A percentile compares a stretch with the other conserved stretches of the same genome.
These are phyloP conservation scores for Effrenium voratum DNA, from an alignment of 73 alveolate species.

Conservation along the genomic window DNA sequence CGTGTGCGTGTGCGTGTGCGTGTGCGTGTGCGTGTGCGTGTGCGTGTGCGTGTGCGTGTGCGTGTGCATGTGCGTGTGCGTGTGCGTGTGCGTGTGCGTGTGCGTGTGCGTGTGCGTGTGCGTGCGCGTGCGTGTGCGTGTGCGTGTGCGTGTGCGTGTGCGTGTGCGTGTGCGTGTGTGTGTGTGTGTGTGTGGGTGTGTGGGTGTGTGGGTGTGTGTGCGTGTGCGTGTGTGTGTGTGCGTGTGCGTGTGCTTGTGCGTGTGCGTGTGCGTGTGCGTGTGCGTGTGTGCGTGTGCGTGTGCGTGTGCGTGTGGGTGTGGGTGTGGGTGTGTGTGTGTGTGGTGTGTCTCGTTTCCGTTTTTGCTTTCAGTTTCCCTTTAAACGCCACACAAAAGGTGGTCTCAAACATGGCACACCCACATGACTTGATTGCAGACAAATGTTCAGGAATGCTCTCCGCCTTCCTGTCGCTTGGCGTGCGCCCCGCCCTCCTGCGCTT, in stretches of 20 bases:
- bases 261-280: conserved; percentile 4
- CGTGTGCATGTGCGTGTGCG: conserved; percentile 4
- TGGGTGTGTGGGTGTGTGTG: background rate
- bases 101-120: conserved; percentile 4
- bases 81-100: conserved; percentile 1
- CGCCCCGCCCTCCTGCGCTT: background rate
- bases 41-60: conserved; percentile 19
- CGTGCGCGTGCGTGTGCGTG: conserved; percentile 17
- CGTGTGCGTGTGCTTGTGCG: background rate
- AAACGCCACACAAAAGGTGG: too few species aligned
- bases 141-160: conserved; percentile 26
- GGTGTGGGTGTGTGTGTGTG: conserved; percentile 2
- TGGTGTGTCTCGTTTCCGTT: too few species aligned
- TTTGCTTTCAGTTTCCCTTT: too few species aligned
- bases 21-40: conserved; percentile 25
- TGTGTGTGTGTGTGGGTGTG: conserved; percentile 1
- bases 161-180: conserved; percentile 11
- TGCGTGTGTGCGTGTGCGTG: conserved; percentile 11
- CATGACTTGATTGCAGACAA: too few species aligned
- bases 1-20: conserved; percentile 23
- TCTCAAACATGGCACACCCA: too few species aligned
- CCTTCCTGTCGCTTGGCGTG: background rate
- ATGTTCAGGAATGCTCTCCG: background rate
- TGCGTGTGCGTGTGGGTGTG: conserved; percentile 22
- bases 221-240: conserved; percentile 5